Conservation (phyloP, 495 filamentous ascomycete genomes). For the Daldinia loculata region DNA sequence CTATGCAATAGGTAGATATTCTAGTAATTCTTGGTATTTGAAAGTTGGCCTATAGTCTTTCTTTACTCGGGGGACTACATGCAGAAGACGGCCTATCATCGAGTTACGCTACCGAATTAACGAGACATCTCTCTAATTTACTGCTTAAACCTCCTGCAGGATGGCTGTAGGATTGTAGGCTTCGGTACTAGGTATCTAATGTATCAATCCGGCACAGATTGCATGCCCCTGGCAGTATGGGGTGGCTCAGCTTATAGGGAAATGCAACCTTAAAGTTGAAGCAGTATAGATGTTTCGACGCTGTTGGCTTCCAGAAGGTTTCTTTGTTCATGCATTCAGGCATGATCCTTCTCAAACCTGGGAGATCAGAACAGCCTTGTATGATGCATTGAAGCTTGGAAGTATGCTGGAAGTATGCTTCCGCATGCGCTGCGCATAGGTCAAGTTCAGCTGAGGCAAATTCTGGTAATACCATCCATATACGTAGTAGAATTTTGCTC, state of each 20-base stretch:
- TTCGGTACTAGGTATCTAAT: conserved; percentile 1
- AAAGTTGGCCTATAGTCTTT: conserved; percentile 1
- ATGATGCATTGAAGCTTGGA: conserved; percentile 13
- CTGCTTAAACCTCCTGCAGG: conserved; percentile 12
- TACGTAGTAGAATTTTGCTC: neutral
- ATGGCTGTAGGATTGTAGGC: neutral
- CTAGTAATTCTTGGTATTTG: conserved; percentile 4
- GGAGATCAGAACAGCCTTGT: conserved; percentile 12
- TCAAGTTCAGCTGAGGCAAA: conserved; percentile 16
- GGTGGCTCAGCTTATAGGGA: conserved; percentile 6
- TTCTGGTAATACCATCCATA: conserved; percentile 8
- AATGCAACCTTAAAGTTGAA: neutral
- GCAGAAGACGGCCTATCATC: conserved; percentile 2
- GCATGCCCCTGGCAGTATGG: conserved; percentile 10
- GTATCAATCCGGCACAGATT: conserved; percentile 16
- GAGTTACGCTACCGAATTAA: neutral
- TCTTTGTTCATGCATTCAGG: conserved; percentile 31
- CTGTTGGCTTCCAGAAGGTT: conserved; percentile 34
- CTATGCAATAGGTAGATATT: neutral
- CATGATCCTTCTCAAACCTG: conserved; percentile 26
- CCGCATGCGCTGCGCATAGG: neutral
- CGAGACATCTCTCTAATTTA: neutral
- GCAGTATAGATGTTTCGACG: neutral
- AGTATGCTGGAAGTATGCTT: neutral
- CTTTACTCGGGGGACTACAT: conserved; percentile 7